phyloP scores from a whole-genome alignment of 768 basidiomycete species.

The Neoboletus magnificus region DNA sequence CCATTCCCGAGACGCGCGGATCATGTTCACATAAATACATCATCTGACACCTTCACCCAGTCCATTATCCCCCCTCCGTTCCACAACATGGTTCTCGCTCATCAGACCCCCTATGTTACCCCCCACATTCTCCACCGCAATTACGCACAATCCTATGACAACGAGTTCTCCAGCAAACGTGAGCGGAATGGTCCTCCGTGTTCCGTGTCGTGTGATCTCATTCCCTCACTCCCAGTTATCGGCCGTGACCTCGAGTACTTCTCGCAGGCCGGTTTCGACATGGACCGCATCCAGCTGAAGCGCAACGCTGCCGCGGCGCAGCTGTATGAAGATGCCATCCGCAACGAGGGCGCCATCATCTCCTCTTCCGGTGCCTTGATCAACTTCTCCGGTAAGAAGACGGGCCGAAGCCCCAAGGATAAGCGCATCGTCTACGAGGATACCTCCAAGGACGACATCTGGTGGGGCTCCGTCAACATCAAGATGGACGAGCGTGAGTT shows the following conservation, averaged over 20 bases:
- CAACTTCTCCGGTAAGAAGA: slow-evolving; percentile 99
- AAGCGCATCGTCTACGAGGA: slow-evolving; percentile 99
- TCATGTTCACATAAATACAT: slow-evolving; percentile 20
- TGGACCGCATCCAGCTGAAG: slow-evolving; percentile 94
- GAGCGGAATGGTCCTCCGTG: slow-evolving; percentile 26
- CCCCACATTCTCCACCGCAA: slow-evolving; percentile 86
- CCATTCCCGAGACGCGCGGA: slow-evolving; percentile 22
- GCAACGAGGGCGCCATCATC: slow-evolving; percentile 98
- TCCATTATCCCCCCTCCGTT: background rate
- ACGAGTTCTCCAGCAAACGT: slow-evolving; percentile 59
- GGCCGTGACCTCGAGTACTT: slow-evolving; percentile 94
- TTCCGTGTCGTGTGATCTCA: slow-evolving; percentile 9
- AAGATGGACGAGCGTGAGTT: slow-evolving; percentile 92
- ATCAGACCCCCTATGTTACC: slow-evolving; percentile 81
- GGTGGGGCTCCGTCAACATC: slow-evolving; percentile 99
- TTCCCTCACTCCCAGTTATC: slow-evolving; percentile 54
- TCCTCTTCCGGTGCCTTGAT: slow-evolving; percentile 94
- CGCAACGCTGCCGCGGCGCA: slow-evolving; percentile 88
- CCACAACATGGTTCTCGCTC: slow-evolving; percentile 59
- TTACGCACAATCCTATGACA: slow-evolving; percentile 74
- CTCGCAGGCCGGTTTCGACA: slow-evolving; percentile 99
- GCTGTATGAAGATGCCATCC: slow-evolving; percentile 96
- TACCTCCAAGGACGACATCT: slow-evolving; percentile 92
- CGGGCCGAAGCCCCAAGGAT: slow-evolving; percentile 96
- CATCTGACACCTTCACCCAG: background rate